Evolutionary conservation across 495 filamentous ascomycete species (phyloP), one percentile per base, ranked within the genome.

Genomic region (Sordaria brevicollis): DNA sequence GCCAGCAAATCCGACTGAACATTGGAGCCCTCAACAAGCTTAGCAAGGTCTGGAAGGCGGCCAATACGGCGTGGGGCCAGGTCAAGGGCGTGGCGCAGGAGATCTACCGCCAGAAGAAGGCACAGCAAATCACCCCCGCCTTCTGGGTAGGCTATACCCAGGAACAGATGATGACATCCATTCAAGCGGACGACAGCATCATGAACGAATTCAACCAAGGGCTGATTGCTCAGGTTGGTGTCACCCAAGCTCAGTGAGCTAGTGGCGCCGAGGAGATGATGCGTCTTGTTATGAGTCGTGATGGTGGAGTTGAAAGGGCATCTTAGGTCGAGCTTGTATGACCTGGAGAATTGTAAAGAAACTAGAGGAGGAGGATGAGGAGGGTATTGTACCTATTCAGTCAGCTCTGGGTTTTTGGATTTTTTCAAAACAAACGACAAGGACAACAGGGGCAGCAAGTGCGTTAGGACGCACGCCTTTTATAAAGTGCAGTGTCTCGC

Each of bases 11-110:
- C 67, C 87, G 89, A 0, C 86, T 97, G 33, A 93, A 92, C 71
- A 92, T 93, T 57, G 93, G 93, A 36, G 92, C 91, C 4, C 88
- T 97, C 72, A 91, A 90, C 75, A 87, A 87, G 5, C 79, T 96
- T 5, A 89, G 85, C 69, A 82, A 84, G 41, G 88, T 92, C 6
- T 97, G 93, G 93, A 88, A 90, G 38, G 89, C 93, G 29, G 93
- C 92, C 5, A 85, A 84, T 36, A 86, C 82, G 9, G 91, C 92
- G 10, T 87, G 92, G 78, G 83, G 84, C 19, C 92, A 95, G 78
- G 91, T 97, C 35, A 86, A 85, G 72, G 85, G 85, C 11, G 88
- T 90, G n/a, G 90, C 90, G 17, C 84, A 88, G 74, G 88, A 90
- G 68, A 87, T 89, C 38, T 89, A 87, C 75, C 80, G 79, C 8